Evolutionary conservation across 2,329 filamentous ascomycete species (phyloP).

Genomic region (Trichoderma sp.): DNA sequence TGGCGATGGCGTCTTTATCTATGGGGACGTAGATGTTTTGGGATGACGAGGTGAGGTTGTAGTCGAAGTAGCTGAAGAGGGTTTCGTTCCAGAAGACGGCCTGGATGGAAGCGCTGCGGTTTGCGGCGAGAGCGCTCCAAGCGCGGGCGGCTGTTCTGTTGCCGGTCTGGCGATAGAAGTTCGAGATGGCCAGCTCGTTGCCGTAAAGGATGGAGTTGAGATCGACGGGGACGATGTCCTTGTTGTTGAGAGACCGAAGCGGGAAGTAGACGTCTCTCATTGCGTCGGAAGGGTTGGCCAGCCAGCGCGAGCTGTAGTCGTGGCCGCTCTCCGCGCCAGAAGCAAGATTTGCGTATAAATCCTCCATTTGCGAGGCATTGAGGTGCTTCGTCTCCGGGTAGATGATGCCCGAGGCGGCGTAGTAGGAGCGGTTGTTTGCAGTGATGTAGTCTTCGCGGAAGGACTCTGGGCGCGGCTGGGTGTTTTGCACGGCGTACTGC

Average conservation of each 20-base stretch:
- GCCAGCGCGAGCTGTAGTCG: slow-evolving; percentile 61
- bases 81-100: slow-evolving; percentile 62
- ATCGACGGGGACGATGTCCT: slow-evolving; percentile 59
- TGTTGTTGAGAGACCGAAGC: slow-evolving; percentile 59
- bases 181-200: slow-evolving; percentile 58
- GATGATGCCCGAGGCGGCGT: slow-evolving; percentile 54
- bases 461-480: slow-evolving; percentile 63
- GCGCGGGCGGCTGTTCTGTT: slow-evolving; percentile 47
- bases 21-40: slow-evolving; percentile 54
- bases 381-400: slow-evolving; percentile 52
- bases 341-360: slow-evolving; percentile 60
- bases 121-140: slow-evolving; percentile 49
- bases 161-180: slow-evolving; percentile 50
- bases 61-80: slow-evolving; percentile 64
- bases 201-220: slow-evolving; percentile 66
- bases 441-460: slow-evolving; percentile 64
- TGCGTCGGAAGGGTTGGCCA: slow-evolving; percentile 55
- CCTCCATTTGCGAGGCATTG: slow-evolving; percentile 49
- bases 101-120: slow-evolving; percentile 60
- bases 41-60: slow-evolving; percentile 57
- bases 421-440: slow-evolving; percentile 63
- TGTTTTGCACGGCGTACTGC: slow-evolving; percentile 59
- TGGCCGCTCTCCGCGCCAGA: slow-evolving; percentile 64
- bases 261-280: slow-evolving; percentile 61
- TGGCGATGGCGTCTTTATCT: slow-evolving; percentile 40